Evolutionary conservation across 768 basidiomycete species (phyloP).

Genomic region (Leucogyrophana mollusca): DNA sequence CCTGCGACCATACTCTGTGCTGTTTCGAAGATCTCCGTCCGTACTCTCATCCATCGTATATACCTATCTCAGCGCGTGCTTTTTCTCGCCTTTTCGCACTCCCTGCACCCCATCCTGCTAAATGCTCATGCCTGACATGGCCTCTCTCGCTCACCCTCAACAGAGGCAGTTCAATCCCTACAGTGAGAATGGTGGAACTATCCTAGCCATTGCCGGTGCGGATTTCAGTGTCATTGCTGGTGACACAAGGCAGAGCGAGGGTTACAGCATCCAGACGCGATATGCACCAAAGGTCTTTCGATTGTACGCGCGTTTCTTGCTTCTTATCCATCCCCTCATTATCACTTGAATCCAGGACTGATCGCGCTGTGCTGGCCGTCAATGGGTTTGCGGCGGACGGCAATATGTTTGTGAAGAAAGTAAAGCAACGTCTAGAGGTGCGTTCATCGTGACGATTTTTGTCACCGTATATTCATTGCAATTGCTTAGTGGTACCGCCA

Average conservation of each 20-base stretch:
- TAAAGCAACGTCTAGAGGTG: constrained; percentile 94
- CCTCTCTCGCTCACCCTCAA: constrained; percentile 40
- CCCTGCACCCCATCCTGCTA: not conserved
- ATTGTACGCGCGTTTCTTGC: constrained; percentile 56
- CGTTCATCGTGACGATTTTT: constrained; percentile 19
- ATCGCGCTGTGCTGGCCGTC: constrained; percentile 89
- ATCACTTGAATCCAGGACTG: constrained; percentile 56
- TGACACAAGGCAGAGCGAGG: constrained; percentile 95
- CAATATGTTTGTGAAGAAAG: constrained; percentile 95
- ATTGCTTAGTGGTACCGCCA: constrained; percentile 88
- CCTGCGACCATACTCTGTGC: not conserved
- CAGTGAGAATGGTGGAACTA: constrained; percentile 92
- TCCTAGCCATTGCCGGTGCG: constrained; percentile 91
- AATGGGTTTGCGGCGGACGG: constrained; percentile 98
- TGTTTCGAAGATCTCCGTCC: constrained; percentile 1
- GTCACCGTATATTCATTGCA: not conserved
- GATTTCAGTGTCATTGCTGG: constrained; percentile 95
- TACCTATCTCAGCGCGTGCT: not conserved
- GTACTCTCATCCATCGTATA: constrained; percentile 1
- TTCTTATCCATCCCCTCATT: not conserved
- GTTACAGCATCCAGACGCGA: constrained; percentile 97
- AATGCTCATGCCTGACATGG: constrained; percentile 36
- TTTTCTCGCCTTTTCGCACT: no score
- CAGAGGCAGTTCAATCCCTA: constrained; percentile 83
- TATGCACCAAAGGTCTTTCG: constrained; percentile 95